These are phyloP conservation scores for Scleroderma citrinum DNA, from an alignment of 768 basidiomycete genomes.

Conservation along the genomic window DNA sequence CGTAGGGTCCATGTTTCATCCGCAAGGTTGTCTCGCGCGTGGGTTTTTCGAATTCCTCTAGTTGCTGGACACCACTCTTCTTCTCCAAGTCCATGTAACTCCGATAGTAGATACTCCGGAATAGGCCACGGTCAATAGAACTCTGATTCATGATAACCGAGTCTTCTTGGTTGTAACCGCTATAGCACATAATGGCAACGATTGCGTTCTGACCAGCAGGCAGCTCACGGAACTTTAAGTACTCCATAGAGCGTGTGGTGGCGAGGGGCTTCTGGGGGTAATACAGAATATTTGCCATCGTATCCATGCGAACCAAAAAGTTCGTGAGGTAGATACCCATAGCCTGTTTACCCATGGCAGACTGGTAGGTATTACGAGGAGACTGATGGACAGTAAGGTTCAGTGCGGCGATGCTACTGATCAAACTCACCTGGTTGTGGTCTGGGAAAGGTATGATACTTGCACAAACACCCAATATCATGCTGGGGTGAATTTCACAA, in stretches of 20 bases:
- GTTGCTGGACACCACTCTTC: conserved; percentile 83
- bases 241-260: conserved; percentile 98
- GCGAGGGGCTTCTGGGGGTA: conserved; percentile 99
- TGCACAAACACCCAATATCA: conserved; percentile 98
- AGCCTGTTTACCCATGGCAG: conserved; percentile 99
- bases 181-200: conserved; percentile 97
- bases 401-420: neutral
- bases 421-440: conserved; percentile 82
- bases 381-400: conserved; percentile 48
- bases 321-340: conserved; percentile 99
- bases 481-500: conserved; percentile 98
- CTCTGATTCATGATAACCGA: conserved; percentile 99
- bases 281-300: conserved; percentile 99
- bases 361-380: conserved; percentile 99
- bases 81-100: conserved; percentile 99
- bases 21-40: conserved; percentile 87
- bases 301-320: conserved; percentile 98
- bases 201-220: conserved; percentile 99
- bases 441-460: conserved; percentile 99
- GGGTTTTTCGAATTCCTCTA: conserved; percentile 98
- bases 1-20: conserved; percentile 98
- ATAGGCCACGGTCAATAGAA: conserved; percentile 95
- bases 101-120: conserved; percentile 97
- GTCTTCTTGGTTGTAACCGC: conserved; percentile 99
- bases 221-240: conserved; percentile 95